Evolutionary conservation across 306 rosid species (phyloP).

Genomic region (Sphenostylis stenocarpa): DNA sequence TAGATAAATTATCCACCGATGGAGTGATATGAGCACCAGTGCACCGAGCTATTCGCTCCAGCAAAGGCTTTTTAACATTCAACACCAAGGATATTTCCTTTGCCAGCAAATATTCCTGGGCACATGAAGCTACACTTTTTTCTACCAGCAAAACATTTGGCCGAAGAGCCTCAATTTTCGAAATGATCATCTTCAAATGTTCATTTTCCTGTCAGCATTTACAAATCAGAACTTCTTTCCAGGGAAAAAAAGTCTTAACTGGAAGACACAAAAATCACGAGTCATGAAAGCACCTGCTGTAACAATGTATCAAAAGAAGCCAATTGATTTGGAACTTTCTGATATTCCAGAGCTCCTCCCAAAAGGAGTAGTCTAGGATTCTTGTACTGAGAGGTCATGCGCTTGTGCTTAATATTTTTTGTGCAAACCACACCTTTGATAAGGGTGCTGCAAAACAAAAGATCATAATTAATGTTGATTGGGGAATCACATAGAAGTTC

Average conservation of each 20-base stretch:
- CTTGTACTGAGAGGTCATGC: constrained; percentile 93
- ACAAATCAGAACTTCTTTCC: constrained; percentile 20
- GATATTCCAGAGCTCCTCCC: constrained; percentile 93
- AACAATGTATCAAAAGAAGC: constrained; percentile 85
- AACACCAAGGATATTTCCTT: constrained; percentile 94
- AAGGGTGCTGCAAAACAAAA: constrained; percentile 62
- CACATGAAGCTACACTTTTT: constrained; percentile 84
- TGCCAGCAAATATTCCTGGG: constrained; percentile 74
- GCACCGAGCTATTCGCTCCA: constrained; percentile 90
- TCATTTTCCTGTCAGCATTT: constrained; percentile 76
- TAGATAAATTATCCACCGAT: constrained; percentile 69
- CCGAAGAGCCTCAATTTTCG: constrained; percentile 82
- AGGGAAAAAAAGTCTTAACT: constrained; percentile 3
- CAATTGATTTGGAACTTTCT: constrained; percentile 83
- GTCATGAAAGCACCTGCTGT: constrained; percentile 71
- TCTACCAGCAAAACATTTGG: constrained; percentile 98
- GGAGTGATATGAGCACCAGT: constrained; percentile 84
- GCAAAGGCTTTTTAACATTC: constrained; percentile 89
- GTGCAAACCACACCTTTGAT: constrained; percentile 93
- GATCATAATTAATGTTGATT: constrained; percentile 21
- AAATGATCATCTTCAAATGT: constrained; percentile 75
- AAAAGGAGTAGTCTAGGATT: constrained; percentile 72
- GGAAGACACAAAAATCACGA: constrained; percentile 1
- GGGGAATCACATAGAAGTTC: background rate
- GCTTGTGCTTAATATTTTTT: constrained; percentile 95